Evolutionary conservation across 2,329 filamentous ascomycete genomes (phyloP), one percentile per base, ranked within the genome.

Genomic region (Ceratocystis smalleyi): DNA sequence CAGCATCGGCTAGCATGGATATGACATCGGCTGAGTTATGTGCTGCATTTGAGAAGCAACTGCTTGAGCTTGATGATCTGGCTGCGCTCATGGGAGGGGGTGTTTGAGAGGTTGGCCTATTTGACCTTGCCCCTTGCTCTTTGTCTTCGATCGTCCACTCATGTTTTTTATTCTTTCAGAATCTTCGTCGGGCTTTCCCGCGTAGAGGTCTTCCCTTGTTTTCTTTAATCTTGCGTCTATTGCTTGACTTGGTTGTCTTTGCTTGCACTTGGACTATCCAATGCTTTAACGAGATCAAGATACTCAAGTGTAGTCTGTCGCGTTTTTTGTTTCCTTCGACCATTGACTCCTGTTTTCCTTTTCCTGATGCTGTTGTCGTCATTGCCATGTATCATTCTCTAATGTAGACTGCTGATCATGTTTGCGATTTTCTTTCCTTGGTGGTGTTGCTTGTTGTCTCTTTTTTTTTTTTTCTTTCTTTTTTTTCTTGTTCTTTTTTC

Each of bases 1-100:
- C 60, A 6, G 61, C 62, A n/a, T 51, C 64, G 17, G 57, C 51
- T 62, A 69, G 63, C 68, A 72, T 64, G 40, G 81, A 84, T 67
- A 84, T 84, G 80, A 83, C 81, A 1, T 78, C 81, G 0, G 76
- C 78, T 4, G 81, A 84, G 70, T 74, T 84, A 17, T 84, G 82
- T 69, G 73, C 75, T 15, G 81, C 81, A 0, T 84, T 84, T 69
- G 82, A 84, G 73, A 75, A 80, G 40, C 81, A 84, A 71, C 75
- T 84, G 0, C 74, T 84, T 10, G 81, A 84, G 70, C 74, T 84
- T 5, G 81, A 84, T 67, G 81, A 84, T 69, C 76, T 84, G 10
- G 81, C 81, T 40, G 81, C 81, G 2, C 83, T 84, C 63, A 84
- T 84, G 81, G 81, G 81, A 22, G 81, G 81, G 22, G 81, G 81